Base-by-base conservation (phyloP, 2,329 filamentous ascomycete species). In the Fusarium heterosporum region DNA sequence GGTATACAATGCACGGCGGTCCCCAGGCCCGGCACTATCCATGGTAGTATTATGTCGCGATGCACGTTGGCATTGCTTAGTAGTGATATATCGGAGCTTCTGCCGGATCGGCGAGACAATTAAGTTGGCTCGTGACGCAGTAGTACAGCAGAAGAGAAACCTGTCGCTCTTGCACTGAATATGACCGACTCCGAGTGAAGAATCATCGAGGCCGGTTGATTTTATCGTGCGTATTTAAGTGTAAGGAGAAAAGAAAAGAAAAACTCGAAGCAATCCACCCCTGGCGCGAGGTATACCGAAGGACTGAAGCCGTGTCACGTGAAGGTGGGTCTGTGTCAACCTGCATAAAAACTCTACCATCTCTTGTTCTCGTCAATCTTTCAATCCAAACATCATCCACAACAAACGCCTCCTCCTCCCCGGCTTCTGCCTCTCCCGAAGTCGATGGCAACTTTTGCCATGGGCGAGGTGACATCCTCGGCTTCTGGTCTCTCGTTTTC, bases 101-200 rank as follows among this genome's bases (percentile, higher is more conserved):
- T 68, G 64, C 72, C 68, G 59, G 55, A 38, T 66, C 70, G 65
- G 52, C 55, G 65, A 73, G 73, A 76, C 61, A 68, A 58, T 50
- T 45, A 32, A 43, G 32, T 38, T 69, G 69, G 64, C 65, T 67
- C 68, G 67, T 59, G 59, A 59, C 66, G 60, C 39, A 53, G 50
- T 61, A 66, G 53, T 55, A 65, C 61, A 68, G 64, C 71, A 72
- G 61, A 64, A 69, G 63, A 69, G 64, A 60, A 65, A 59, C 71
- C 76, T 73, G 66, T 84, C 80, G 61, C 61, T 87, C 84, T 87
- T 74, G 84, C 85, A 86, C 82, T 78, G 84, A 85, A 85, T 87
- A 84, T 87, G 85, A 87, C 85, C 84, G 81, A 80, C 73, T 80
- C 77, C 74, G 79, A 85, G 82, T 86, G 40, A 77, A 78, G 57